phyloP scores from a whole-genome alignment of 2,329 filamentous ascomycete genomes.

The Mycosphaerella sp. region DNA sequence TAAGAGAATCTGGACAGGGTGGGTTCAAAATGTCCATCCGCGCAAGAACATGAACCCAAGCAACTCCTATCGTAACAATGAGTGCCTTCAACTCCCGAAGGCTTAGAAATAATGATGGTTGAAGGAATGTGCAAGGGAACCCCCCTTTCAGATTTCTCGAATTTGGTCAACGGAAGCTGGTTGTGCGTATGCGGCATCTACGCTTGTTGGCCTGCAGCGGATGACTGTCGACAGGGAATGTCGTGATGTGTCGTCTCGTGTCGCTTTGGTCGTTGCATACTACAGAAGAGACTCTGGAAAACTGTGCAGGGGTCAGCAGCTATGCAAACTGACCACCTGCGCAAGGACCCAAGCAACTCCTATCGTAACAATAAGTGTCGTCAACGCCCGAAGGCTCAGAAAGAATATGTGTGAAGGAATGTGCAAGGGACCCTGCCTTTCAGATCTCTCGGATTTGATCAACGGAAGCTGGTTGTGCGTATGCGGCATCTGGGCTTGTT shows the following conservation, averaged over 20 bases:
- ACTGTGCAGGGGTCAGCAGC: slow-evolving; percentile 1
- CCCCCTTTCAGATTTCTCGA: too few species aligned
- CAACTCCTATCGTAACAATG: not conserved
- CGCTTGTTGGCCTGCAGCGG: not conserved
- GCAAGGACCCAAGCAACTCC: not conserved
- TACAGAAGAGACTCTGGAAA: not conserved
- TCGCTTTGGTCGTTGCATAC: not conserved
- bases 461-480: not conserved
- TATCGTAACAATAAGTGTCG: not conserved
- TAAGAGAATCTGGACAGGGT: not conserved
- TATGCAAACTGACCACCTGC: slow-evolving; percentile 1
- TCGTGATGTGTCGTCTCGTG: not conserved
- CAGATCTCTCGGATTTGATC: not conserved
- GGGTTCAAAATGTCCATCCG: not conserved
- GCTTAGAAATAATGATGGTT: too few species aligned
- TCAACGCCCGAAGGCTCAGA: slow-evolving; percentile 4
- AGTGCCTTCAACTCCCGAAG: not conserved
- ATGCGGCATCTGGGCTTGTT: not conserved
- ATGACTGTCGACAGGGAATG: not conserved
- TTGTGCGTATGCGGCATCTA: too few species aligned
- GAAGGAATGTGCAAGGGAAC: too few species aligned
- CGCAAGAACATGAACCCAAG: not conserved
- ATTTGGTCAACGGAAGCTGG: too few species aligned
- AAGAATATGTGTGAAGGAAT: not conserved
- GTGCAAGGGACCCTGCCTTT: slow-evolving; percentile 1